Conservation (phyloP, 495 filamentous ascomycete species). For the Hypomontagnella monticulosa region DNA sequence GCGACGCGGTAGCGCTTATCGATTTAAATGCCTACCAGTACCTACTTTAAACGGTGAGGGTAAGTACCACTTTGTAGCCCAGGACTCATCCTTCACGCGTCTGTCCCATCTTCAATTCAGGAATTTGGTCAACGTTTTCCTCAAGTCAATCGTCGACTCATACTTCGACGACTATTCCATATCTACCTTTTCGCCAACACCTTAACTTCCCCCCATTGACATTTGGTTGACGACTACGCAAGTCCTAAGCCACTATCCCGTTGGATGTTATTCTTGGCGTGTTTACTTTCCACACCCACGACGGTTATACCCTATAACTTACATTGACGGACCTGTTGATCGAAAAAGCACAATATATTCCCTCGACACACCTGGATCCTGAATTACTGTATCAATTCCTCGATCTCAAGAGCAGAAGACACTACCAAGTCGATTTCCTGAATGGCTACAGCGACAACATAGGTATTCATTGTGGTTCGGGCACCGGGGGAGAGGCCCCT, state of each 20-base stretch:
- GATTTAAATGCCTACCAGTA: constrained; percentile 10
- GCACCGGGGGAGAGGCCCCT: constrained; percentile 39
- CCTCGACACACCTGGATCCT: too few relatives aligned
- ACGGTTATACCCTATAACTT: neutral
- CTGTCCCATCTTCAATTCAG: too few relatives aligned
- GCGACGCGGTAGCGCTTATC: constrained; percentile 41
- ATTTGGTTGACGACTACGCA: neutral
- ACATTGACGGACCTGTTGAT: neutral
- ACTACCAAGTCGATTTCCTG: neutral
- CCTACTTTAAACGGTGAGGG: constrained; percentile 8
- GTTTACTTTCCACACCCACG: constrained; percentile 18
- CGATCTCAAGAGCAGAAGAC: too few relatives aligned
- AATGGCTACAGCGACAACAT: constrained; percentile 11
- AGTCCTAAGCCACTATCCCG: neutral
- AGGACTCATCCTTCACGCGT: too few relatives aligned
- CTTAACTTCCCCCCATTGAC: neutral
- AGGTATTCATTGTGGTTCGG: constrained; percentile 6
- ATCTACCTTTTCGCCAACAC: neutral
- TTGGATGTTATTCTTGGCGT: constrained; percentile 18
- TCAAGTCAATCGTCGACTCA: too few relatives aligned
- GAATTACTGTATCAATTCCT: too few relatives aligned
- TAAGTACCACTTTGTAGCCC: neutral
- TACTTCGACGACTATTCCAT: too few relatives aligned
- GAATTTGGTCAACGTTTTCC: too few relatives aligned
- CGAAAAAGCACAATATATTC: too few relatives aligned